Conservation (phyloP, 371 early-diverging fungal genomes). For the Rhizopus microsporus region DNA sequence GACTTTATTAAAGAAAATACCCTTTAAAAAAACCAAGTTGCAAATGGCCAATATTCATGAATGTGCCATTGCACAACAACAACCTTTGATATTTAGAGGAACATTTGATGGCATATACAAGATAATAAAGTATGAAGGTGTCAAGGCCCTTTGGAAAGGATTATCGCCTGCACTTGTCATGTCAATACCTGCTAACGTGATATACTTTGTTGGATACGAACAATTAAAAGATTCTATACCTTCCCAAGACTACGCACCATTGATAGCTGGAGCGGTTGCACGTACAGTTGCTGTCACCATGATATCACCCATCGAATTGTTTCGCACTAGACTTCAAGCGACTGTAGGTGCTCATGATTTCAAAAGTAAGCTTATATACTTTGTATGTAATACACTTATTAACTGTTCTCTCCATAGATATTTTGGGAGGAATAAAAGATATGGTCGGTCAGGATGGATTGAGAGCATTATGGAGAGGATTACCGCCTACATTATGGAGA, state of each 20-base stretch:
- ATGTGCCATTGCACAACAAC: constrained; percentile 20
- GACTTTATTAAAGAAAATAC: constrained; percentile 16
- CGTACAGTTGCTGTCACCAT: constrained; percentile 77
- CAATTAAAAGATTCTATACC: constrained; percentile 60
- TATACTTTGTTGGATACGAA: constrained; percentile 96
- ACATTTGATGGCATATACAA: constrained; percentile 70
- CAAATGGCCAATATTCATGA: constrained; percentile 30
- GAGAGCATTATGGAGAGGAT: constrained; percentile 80
- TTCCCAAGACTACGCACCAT: constrained; percentile 54
- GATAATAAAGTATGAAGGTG: constrained; percentile 82
- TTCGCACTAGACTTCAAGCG: constrained; percentile 89
- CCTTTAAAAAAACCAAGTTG: constrained; percentile 2
- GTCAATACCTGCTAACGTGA: constrained; percentile 89
- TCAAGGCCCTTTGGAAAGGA: constrained; percentile 81
- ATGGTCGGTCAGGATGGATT: constrained; percentile 67
- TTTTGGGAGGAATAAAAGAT: constrained; percentile 59
- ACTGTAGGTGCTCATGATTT: constrained; percentile 51
- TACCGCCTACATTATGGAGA: constrained; percentile 90
- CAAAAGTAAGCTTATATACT: constrained; percentile 24
- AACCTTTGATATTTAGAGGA: constrained; percentile 18
- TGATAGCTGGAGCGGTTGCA: constrained; percentile 81
- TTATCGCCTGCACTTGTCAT: constrained; percentile 85
- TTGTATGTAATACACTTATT: background rate
- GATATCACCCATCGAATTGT: constrained; percentile 89
- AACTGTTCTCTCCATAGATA: constrained; percentile 27